Evolutionary conservation across 495 filamentous ascomycete species (phyloP).

Genomic region (Baudoinia panamericana): DNA sequence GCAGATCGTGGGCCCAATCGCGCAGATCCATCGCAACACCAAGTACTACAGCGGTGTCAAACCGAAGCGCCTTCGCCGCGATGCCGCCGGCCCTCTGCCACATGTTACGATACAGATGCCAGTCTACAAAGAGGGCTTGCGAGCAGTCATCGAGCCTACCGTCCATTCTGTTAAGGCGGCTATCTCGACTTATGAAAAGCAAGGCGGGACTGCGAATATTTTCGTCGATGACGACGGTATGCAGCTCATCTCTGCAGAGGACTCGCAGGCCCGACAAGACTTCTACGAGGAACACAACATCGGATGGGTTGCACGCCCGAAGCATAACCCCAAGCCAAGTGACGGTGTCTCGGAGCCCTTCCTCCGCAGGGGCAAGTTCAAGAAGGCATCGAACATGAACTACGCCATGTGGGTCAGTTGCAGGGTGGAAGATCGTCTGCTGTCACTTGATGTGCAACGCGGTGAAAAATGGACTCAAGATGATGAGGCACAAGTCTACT

Average conservation of each 20-base stretch:
- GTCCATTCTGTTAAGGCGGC: constrained; percentile 47
- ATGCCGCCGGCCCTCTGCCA: constrained; percentile 43
- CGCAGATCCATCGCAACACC: constrained; percentile 41
- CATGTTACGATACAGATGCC: constrained; percentile 65
- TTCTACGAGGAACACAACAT: constrained; percentile 36
- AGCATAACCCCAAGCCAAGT: constrained; percentile 40
- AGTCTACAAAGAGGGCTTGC: constrained; percentile 60
- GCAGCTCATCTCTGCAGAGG: constrained; percentile 35
- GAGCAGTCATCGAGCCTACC: constrained; percentile 47
- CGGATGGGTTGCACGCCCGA: constrained; percentile 32
- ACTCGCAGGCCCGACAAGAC: constrained; percentile 42
- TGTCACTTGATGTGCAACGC: constrained; percentile 18
- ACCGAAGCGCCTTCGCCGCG: constrained; percentile 31
- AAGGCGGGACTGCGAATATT: constrained; percentile 37
- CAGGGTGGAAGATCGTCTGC: constrained; percentile 46
- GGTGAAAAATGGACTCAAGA: constrained; percentile 20
- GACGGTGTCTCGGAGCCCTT: constrained; percentile 32
- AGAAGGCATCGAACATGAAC: constrained; percentile 62
- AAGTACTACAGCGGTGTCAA: constrained; percentile 46
- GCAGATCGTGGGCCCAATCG: constrained; percentile 47
- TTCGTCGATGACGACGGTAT: constrained; percentile 39
- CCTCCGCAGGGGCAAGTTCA: constrained; percentile 51
- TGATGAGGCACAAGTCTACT: constrained; percentile 24
- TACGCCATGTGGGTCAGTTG: constrained; percentile 46
- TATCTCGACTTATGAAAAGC: constrained; percentile 52